Conservation (phyloP, 2,329 filamentous ascomycete species). For the Botryotinia globosa region DNA sequence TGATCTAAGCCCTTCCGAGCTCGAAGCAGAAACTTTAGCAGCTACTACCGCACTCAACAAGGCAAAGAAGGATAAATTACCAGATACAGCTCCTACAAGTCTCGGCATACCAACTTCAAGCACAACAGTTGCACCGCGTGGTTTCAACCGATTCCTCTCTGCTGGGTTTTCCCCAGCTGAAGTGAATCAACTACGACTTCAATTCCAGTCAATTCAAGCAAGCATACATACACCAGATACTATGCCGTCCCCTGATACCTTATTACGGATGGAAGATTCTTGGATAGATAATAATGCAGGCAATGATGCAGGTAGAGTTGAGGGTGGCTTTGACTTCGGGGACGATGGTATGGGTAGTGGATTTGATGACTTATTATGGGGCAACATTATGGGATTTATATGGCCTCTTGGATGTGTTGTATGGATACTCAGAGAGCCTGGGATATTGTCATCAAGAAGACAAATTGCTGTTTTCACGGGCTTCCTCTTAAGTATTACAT, state of each 20-base stretch:
- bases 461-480: slow-evolving; percentile 85
- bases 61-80: slow-evolving; percentile 22
- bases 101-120: slow-evolving; percentile 23
- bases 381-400: slow-evolving; percentile 89
- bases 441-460: slow-evolving; percentile 80
- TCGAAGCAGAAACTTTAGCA: slow-evolving; percentile 60
- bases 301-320: slow-evolving; percentile 41
- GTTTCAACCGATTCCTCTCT: slow-evolving; percentile 81
- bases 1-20: slow-evolving; percentile 63
- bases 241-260: slow-evolving; percentile 74
- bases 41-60: slow-evolving; percentile 29
- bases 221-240: slow-evolving; percentile 82
- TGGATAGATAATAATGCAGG: slow-evolving; percentile 76
- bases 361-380: slow-evolving; percentile 82
- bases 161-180: slow-evolving; percentile 82
- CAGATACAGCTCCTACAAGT: slow-evolving; percentile 18
- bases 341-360: slow-evolving; percentile 44
- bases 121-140: slow-evolving; percentile 60
- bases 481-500: slow-evolving; percentile 72
- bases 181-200: slow-evolving; percentile 78
- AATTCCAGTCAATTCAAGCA: slow-evolving; percentile 83
- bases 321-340: slow-evolving; percentile 40
- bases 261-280: slow-evolving; percentile 78
- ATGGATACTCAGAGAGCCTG: slow-evolving; percentile 83
- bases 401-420: slow-evolving; percentile 85